Evolutionary conservation across 2,329 filamentous ascomycete genomes (phyloP).

Genomic region (Pseudogymnoascus sp.): DNA sequence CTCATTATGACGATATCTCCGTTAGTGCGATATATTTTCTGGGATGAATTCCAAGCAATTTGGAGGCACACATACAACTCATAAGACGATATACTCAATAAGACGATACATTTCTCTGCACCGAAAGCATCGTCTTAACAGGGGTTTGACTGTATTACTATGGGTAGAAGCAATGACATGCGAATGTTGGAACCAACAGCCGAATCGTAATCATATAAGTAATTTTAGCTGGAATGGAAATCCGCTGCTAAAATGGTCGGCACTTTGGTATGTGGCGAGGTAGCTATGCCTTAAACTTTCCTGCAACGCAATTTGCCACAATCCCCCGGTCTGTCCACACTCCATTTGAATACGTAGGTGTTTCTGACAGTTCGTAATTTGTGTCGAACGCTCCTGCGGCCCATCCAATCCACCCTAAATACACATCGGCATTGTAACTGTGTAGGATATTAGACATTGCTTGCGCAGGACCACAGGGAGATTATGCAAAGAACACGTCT

Average conservation of each 20-base stretch:
- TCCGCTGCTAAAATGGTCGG: not conserved
- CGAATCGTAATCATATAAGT: not conserved
- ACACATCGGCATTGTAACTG: slow-evolving; percentile 23
- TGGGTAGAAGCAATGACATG: not conserved
- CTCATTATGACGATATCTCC: too few relatives aligned
- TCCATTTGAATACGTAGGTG: slow-evolving; percentile 18
- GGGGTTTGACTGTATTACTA: too few relatives aligned
- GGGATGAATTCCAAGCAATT: too few relatives aligned
- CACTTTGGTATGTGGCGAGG: not conserved
- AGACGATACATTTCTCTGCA: too few relatives aligned
- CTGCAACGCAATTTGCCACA: not conserved
- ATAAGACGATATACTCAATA: too few relatives aligned
- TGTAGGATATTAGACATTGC: not conserved
- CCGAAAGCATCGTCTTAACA: too few relatives aligned
- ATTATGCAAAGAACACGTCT: not conserved
- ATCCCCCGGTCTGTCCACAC: slow-evolving; percentile 19
- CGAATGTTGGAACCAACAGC: not conserved
- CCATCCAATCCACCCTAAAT: slow-evolving; percentile 30
- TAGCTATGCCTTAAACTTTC: not conserved
- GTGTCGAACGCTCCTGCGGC: slow-evolving; percentile 29
- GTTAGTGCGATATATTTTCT: too few relatives aligned
- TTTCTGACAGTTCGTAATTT: slow-evolving; percentile 20
- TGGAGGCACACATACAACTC: too few relatives aligned
- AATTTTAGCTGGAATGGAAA: not conserved
- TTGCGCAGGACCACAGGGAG: not conserved